Percentiles rank a stretch among this genome's conserved stretches.
Conservation (phyloP, 331 rosid genomes). For the Cydonia oblonga region DNA sequence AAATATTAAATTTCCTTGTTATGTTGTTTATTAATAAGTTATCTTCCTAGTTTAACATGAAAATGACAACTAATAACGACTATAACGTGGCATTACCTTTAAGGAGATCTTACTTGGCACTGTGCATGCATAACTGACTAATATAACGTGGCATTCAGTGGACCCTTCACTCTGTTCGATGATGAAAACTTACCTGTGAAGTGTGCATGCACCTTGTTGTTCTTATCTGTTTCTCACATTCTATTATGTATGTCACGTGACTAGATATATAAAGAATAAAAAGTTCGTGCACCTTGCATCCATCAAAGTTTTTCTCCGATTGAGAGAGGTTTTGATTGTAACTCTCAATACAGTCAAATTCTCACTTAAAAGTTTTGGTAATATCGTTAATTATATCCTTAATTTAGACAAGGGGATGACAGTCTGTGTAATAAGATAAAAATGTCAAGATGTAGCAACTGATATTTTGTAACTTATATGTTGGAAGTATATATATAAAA, state of each 20-base stretch:
- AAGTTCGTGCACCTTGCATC: not conserved
- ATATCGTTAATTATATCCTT: not conserved
- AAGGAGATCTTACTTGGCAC: not conserved
- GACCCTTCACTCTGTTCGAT: not conserved
- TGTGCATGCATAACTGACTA: not conserved
- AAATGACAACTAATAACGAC: not conserved
- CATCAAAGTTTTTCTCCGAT: not conserved
- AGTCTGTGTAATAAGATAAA: not conserved
- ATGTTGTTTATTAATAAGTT: not conserved
- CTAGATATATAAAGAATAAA: no score
- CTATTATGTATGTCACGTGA: not conserved
- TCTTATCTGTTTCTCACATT: not conserved
- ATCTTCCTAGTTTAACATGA: not conserved
- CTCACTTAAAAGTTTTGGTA: not conserved
- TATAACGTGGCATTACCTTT: not conserved
- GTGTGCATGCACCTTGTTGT: not conserved
- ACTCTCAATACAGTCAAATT: not conserved
- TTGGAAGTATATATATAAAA: not conserved
- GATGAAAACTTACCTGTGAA: not conserved
- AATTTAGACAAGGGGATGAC: not conserved
- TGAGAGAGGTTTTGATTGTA: not conserved
- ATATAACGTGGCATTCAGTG: not conserved
- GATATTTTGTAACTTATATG: not conserved
- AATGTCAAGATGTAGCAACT: not conserved
- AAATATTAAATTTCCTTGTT: not conserved